These are phyloP conservation scores for Calocera cornea DNA, from an alignment of 768 basidiomycete genomes.

Conservation along the genomic window DNA sequence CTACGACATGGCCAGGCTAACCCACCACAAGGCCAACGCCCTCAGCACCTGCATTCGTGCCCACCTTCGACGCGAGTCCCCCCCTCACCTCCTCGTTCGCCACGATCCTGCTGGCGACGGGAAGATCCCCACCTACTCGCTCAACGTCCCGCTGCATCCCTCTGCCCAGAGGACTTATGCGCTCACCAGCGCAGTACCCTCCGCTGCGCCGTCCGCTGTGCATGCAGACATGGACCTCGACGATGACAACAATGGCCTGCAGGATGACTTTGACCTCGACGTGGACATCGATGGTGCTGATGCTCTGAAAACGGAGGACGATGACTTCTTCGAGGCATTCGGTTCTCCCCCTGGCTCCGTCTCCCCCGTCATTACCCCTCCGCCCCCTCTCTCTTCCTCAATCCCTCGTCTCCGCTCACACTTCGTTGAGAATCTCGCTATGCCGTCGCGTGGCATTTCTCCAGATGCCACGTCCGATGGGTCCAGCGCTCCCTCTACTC, in stretches of 20 bases:
- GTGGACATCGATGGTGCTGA: not conserved
- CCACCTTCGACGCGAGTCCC: not conserved
- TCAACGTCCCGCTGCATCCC: not conserved
- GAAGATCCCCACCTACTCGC: not conserved
- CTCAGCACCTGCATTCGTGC: not conserved
- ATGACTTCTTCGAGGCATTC: not conserved
- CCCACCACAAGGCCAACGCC: not conserved
- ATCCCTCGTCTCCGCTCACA: not conserved
- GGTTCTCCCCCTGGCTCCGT: not conserved
- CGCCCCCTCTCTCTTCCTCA: not conserved
- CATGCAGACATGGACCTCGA: not conserved
- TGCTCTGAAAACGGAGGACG: not conserved
- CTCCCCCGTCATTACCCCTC: not conserved
- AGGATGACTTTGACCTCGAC: not conserved
- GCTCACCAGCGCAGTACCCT: not conserved
- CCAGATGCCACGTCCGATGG: not conserved
- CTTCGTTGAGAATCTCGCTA: not conserved
- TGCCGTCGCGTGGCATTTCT: not conserved
- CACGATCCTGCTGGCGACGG: not conserved
- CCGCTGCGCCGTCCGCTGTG: not conserved
- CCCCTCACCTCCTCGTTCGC: not conserved
- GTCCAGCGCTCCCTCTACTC: not conserved
- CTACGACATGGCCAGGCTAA: not conserved
- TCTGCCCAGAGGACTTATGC: not conserved
- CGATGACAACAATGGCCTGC: not conserved